Evolutionary conservation across 306 rosid genomes (phyloP).

Genomic region (Notholithocarpus densiflorus): DNA sequence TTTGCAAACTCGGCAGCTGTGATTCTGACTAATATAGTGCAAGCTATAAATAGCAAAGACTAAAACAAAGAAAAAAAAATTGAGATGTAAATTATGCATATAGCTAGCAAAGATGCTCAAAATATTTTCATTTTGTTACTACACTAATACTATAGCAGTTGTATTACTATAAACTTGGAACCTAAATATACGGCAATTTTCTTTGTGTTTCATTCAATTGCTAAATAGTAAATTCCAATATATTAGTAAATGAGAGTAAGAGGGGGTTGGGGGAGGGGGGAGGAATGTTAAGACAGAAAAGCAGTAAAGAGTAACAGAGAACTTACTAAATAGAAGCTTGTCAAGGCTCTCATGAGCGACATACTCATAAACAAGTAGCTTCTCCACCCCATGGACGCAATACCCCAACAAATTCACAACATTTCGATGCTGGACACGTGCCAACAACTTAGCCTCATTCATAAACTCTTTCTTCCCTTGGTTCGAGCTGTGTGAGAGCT

Average conservation of each 20-base stretch:
- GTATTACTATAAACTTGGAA: not conserved
- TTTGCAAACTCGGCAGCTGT: not conserved
- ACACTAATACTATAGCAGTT: not conserved
- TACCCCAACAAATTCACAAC: constrained; percentile 88
- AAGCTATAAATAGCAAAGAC: not conserved
- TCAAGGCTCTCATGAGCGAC: constrained; percentile 82
- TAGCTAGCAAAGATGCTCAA: not conserved
- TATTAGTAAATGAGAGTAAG: not conserved
- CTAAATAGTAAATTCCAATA: not conserved
- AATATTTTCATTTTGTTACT: no score
- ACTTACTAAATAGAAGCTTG: constrained; percentile 92
- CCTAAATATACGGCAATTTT: not conserved
- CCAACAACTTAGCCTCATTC: constrained; percentile 86
- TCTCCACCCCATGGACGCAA: constrained; percentile 71
- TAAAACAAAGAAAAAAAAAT: no score
- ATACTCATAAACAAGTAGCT: constrained; percentile 90
- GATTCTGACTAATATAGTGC: not conserved
- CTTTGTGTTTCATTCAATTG: not conserved
- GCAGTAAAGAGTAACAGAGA: not conserved
- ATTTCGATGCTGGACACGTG: constrained; percentile 92
- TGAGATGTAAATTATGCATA: not conserved
- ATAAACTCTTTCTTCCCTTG: constrained; percentile 85
- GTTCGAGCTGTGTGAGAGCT: constrained; percentile 67
- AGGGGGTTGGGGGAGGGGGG: not conserved
- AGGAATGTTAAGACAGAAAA: not conserved